Evolutionary conservation across 345 rosid species (phyloP), one percentile per base, ranked within the genome.

Genomic region (Cochlearia excelsa): DNA sequence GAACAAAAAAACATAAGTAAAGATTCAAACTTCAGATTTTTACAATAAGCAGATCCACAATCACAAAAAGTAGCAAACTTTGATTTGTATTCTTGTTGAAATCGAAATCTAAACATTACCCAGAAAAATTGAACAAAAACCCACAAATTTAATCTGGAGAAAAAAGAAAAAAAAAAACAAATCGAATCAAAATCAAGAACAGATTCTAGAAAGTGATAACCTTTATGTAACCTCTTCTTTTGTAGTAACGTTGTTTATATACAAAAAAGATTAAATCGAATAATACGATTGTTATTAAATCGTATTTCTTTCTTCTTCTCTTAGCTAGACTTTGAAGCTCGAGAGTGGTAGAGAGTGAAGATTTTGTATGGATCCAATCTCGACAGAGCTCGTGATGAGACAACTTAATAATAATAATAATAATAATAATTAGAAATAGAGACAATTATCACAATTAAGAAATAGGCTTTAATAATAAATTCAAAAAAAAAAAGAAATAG

Each of bases 341-440:
- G 3, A 39, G 38, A 57, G 58, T 9, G 75, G 30, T 62, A 64
- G 73, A 61, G 63, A 56, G 71, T 31, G 74, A 59, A 68, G 73
- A 71, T 66, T 72, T 66, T 71, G 80, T 71, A 69, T 61, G 74
- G 84, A 83, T 78, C 83, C 82, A 80, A 79, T 72, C 85, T 76
- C 59, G 56, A 72, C 77, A 73, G 4, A 47, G 51, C 76, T 62
- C 79, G 76, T 71, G 79, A 78, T 16, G 23, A 16, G 23, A 16
- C 63, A 42, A 54, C 56, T 50, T 31, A 66, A 38, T 51, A 27
- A 31, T 61, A 42, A 34, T 5, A 46, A 37, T 31, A 66, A 38
- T 51, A 27, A 31, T 61, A 42, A 34, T 5, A 46, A 37, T 5
- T 6, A 4, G 26, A 41, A 16, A 65, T 16, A 34, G 0, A 7